Evolutionary conservation across 306 rosid genomes (phyloP).

Genomic region (Mucuna pruriens): DNA sequence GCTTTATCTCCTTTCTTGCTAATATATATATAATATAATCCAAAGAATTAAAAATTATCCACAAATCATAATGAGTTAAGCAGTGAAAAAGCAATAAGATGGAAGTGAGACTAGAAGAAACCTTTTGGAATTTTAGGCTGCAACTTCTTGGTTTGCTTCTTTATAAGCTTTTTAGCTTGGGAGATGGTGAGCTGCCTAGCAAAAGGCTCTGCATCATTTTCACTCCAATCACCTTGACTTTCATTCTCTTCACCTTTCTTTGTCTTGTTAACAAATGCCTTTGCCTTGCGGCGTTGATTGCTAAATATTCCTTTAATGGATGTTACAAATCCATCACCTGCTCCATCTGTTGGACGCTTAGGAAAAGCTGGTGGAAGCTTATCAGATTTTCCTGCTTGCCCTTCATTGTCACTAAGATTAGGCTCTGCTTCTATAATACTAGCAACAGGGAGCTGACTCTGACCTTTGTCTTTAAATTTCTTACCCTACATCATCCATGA

Average conservation of each 20-base stretch:
- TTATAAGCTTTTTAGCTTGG: conserved; percentile 81
- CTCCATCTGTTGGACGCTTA: conserved; percentile 92
- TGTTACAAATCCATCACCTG: conserved; percentile 98
- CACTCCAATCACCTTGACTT: conserved; percentile 74
- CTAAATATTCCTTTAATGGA: conserved; percentile 82
- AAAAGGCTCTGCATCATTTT: conserved; percentile 75
- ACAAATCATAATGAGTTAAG: not conserved
- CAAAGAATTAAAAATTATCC: not conserved
- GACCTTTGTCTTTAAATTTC: conserved; percentile 90
- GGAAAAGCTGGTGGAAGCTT: conserved; percentile 68
- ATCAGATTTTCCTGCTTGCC: conserved; percentile 68
- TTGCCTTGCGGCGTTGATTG: conserved; percentile 90
- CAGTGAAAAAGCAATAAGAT: not conserved
- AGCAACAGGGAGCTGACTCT: conserved; percentile 52
- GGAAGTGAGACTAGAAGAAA: conserved; percentile 40
- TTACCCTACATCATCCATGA: conserved; percentile 64
- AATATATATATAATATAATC: not conserved
- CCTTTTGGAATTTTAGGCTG: conserved; percentile 72
- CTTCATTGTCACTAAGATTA: conserved; percentile 70
- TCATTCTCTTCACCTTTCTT: conserved; percentile 90
- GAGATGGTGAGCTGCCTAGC: conserved; percentile 87
- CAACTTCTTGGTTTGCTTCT: conserved; percentile 74
- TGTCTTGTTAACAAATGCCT: conserved; percentile 77
- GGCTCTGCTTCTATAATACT: conserved; percentile 62
- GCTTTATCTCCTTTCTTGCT: conserved; percentile 1